Evolutionary conservation across 257 asterid species (phyloP), one percentile per base, ranked within the genome.

Genomic region (Solanum stenotomum): DNA sequence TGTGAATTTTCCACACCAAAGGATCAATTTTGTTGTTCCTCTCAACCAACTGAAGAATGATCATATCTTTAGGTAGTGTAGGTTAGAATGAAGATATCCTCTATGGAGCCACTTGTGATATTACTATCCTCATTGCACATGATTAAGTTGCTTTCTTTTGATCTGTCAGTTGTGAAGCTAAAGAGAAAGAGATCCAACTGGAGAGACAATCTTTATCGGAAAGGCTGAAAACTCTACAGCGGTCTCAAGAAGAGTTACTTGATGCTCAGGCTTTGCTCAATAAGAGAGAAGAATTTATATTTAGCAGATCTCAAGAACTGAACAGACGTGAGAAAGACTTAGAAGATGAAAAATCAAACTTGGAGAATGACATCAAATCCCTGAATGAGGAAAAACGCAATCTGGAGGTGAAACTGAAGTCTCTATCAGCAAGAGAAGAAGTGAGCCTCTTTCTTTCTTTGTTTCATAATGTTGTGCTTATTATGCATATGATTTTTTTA

Each of bases 381-480:
- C 85, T 94, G 52, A 87, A 83, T 77, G 98, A 93, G 92, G 93
- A 91, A 88, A 95, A 94, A 76, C 86, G 65, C 75, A 90, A 87
- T 56, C 90, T 94, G 85, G 94, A 93, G 93, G 91, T 93, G 84
- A 92, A 90, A 89, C 92, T 90, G 46, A 89, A 91, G 46, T 92
- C 97, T 76, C 90, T 97, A 90, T 92, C 95, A 49, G 94, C 92
- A 84, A 93, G 96, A 92, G 99, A 97, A 92, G 97, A 96, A 96
- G 99, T 97, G 13, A 79, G 77, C 86, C 86, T 44, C 74, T 84
- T 77, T 37, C 59, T 78, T 37, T 35, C 33, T 7, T 61, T 25
- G 75, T 85, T 59, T 70, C 86, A 88, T 88, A 63, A 37, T 88
- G 82, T n/a, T 70, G 76, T 35, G 79, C 76, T 87, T 87, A 74